Base-by-base conservation (phyloP, 1,284 basidiomycete species). In the Irpex sp. region DNA sequence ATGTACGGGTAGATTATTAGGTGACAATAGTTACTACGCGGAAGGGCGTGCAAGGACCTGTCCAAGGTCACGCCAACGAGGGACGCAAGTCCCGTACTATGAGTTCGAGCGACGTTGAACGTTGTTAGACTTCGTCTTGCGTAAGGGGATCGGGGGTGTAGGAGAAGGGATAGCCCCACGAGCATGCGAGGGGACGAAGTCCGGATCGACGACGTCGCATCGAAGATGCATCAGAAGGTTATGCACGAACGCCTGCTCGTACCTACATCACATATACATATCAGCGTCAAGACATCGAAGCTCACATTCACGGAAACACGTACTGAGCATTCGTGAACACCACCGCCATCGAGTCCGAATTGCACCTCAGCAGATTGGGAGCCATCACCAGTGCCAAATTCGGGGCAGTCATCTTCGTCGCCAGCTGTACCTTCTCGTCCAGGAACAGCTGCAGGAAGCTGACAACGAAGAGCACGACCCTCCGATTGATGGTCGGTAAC, bases 391-490 rank as follows among this genome's bases (percentile, higher is more conserved):
- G 77, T n/a, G 87, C 85, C 66, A 92, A 74, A 69, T 91, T 90
- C 52, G 84, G 85, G 33, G 85, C 82, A 2, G 91, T 94, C 92
- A 96, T 96, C 77, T 94, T 94, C 55, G 94, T 96, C 51, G 79
- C 74, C 8, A 73, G 75, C 66, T 90, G 81, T 12, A 90, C 85
- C 63, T 83, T 83, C 45, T 91, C 88, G 55, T 90, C 86, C 61
- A 94, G 74, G 76, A 96, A 96, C 57, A 93, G 75, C 76, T 96
- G 94, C 63, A 95, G 74, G 75, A 96, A 96, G 77, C 89, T 94
- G 72, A 96, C 79, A 47, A 95, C 83, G 72, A 94, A 96, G 60
- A 94, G 73, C 18, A 95, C 80, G 10, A 95, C 93, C 3, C 93
- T 82, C 18, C 91, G 81, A 70, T 95, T 93, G 71, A 92, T 86